Evolutionary conservation across 139 green algal species (phyloP).

Genomic region (Coelastrella sp.): DNA sequence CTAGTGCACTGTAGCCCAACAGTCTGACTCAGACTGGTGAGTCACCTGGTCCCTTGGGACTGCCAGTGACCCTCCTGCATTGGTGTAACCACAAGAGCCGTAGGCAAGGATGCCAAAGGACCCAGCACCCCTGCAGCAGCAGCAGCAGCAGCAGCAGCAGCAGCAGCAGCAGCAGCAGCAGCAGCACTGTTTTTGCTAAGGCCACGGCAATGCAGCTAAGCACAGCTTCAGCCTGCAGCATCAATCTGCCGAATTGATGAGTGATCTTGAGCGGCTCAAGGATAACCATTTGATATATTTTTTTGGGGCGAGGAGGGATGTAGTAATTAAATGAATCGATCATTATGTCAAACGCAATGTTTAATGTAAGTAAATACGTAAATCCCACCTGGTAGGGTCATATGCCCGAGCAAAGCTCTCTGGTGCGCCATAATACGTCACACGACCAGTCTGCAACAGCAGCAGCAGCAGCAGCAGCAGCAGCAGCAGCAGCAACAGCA

Average conservation of each 20-base stretch:
- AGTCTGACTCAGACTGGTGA: no score
- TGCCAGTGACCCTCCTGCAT: constrained; percentile 5
- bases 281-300: no score
- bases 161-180: constrained; percentile 4
- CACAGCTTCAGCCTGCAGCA: not conserved
- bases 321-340: no score
- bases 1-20: no score
- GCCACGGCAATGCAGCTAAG: not conserved
- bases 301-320: no score
- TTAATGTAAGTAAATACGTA: no score
- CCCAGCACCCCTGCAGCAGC: not conserved
- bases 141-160: not conserved
- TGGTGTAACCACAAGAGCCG: constrained; percentile 58
- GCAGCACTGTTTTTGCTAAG: not conserved
- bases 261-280: not conserved
- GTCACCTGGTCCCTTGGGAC: not conserved
- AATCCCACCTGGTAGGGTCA: not conserved
- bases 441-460: not conserved
- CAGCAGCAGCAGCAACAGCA: constrained; percentile 1
- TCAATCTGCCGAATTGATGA: not conserved
- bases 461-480: constrained; percentile 69
- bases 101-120: constrained; percentile 8
- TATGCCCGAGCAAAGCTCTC: not conserved
- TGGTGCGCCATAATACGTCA: not conserved
- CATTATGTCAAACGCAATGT: no score